Evolutionary conservation across 106 monocot species (phyloP), one percentile per base, ranked within the genome.

Genomic region (Dioscorea dumetorum): DNA sequence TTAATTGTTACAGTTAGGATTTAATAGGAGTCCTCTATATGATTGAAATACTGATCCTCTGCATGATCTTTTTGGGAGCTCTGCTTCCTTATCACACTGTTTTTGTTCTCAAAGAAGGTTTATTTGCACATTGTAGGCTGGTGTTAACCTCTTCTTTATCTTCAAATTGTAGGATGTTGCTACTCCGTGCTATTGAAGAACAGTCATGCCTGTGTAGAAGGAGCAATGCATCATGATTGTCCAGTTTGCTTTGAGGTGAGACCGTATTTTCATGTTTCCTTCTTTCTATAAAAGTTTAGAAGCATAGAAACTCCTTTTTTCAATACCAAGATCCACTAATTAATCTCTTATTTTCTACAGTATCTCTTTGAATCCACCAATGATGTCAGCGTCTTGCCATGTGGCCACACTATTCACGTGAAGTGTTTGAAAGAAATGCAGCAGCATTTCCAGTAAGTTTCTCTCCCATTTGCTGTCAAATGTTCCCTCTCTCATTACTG

Each of bases 181-280:
- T 88, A 84, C 50, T 88, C 88, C 10, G 54, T 64, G 48, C 50
- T 73, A 49, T 67, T 88, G 67, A 88, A 84, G 71, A 74, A 88
- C 49, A 78, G 78, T 57, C 88, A 84, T 76, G 21, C 81, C 21
- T 87, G 87, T 74, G 87, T 87, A 61, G 87, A 87, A 70, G 60
- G 82, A 52, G 83, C 87, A 48, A 87, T 88, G 88, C 84, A 88
- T 62, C 88, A 84, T 67, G 84, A 88, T 66, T 84, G 84, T 53
- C 84, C 88, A 72, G 75, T 88, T 15, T 84, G 84, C 73, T 88
- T 84, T 73, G 88, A 88, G 84, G 88, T 88, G 52, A 69, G 52
- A 11, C 13, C 60, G 22, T 10, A 6, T 41, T 41, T 74, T 32
- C 28, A 51, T 19, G 32, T 57, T 57, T 33, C 0, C 0, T 19